Conservation (phyloP, 2,329 filamentous ascomycete species). For the Aspergillus hiratsukae region DNA sequence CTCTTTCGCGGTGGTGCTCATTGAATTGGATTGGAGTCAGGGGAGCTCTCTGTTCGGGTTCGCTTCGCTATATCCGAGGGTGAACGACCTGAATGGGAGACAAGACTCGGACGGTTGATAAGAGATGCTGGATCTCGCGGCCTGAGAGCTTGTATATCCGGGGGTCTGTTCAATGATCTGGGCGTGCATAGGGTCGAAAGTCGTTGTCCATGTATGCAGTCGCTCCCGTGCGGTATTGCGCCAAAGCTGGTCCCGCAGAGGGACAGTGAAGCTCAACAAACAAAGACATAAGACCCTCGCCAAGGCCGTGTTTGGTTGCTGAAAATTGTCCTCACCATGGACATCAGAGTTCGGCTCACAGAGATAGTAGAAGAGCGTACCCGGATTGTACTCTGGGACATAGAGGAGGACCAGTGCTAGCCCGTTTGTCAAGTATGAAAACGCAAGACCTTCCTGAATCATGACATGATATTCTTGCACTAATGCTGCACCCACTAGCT, state of each 20-base stretch:
- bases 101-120: no score
- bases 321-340: conserved; percentile 6
- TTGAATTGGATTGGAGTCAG: no score
- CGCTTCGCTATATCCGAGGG: no score
- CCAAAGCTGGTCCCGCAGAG: conserved; percentile 19
- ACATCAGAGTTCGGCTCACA: conserved; percentile 20
- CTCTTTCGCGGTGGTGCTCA: no score
- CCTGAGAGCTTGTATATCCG: no score
- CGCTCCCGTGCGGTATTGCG: conserved; percentile 13
- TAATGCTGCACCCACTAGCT: conserved; percentile 16
- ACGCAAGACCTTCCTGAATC: conserved; percentile 25
- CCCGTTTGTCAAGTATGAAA: conserved; percentile 24
- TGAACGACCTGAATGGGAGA: no score
- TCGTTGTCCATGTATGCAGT: conserved; percentile 18
- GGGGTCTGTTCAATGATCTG: no score
- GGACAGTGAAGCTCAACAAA: conserved; percentile 19
- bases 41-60: no score
- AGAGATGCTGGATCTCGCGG: no score
- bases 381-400: conserved; percentile 20
- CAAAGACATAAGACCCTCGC: conserved; percentile 19
- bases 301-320: conserved; percentile 13
- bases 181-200: no score
- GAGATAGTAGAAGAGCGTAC: conserved; percentile 22
- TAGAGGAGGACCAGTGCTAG: conserved; percentile 15
- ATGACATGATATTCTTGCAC: conserved; percentile 28